Base-by-base conservation (phyloP, 768 basidiomycete species). In the Panaeolus papilionaceus region DNA sequence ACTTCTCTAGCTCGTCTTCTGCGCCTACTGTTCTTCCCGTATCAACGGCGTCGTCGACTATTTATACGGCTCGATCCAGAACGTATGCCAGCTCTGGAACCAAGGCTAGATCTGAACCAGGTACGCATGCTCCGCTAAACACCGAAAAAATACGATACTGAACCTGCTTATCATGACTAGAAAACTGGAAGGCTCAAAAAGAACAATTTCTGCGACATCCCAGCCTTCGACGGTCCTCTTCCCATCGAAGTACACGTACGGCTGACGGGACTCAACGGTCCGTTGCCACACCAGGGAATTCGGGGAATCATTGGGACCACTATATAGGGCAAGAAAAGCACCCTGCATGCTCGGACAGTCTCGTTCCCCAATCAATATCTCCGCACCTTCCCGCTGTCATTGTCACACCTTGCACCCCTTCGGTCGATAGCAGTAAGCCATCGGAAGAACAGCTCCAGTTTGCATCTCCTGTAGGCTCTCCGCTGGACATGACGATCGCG, bases 401-500 rank as follows among this genome's bases (percentile, higher is more conserved):
- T 23, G 67, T 75, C 61, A 74, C 74, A 0, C 74, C 74, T 54
- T 73, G 70, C 20, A 73, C 71, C 8, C 73, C 74, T 4, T 68
- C 68, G 3, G 65, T 64, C 2, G 51, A 42, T 37, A 54, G 10
- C n/a, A 26, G 37, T 16, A 51, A 44, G 12, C 38, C 33, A 44
- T 49, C 47, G 37, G 64, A 62, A 23, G 51, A 51, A n/a, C 62
- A 71, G 9, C 42, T 33, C 49, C 47, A 62, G 4, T 70, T 66
- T 44, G 40, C 65, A 7, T 65, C 65, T 12, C 61, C 68, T 11
- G 39, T 11, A 26, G 42, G 63, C 23, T 69, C 70, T 26, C 68
- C 68, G 1, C 20, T 58, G 26, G 54, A 58, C 54, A 58, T 40
- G 62, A 40, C 39, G 6, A 40, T 45, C 4, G 44, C 26, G 9